Base-by-base conservation (phyloP, 495 filamentous ascomycete species). In the Pseudevernia furfuracea region DNA sequence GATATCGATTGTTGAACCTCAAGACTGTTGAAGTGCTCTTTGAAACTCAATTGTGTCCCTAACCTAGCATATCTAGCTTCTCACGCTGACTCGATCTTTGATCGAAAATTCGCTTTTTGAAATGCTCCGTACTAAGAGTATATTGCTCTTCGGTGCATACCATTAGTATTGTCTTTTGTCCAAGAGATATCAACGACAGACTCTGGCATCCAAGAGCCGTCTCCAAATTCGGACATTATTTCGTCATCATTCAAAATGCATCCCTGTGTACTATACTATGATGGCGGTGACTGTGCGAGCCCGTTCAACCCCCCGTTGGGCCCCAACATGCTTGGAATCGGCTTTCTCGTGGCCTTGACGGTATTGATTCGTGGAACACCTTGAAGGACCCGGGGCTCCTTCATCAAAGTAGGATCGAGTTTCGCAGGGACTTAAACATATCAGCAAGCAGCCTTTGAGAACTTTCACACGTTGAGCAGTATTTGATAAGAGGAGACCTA, bases 391-490 rank as follows among this genome's bases (percentile, higher is more conserved):
- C 89, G 81, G 61, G 89, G 88, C 72, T 96, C 94, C 73, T 88
- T 87, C 91, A 98, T 96, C 56, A 96, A 77, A 15, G 85, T 83
- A 38, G 85, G 81, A 70, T 97, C 93, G 36, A 98, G 80, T 73
- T 89, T 92, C 36, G 90, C 85, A 41, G 94, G 94, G 30, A 87
- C 90, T 80, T 78, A 68, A 49, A 38, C 10, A 25, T 4, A 48
- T 49, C 43, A 25, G 61, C 60, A 28, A 71, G 52, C 49, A 25
- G 30, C 28, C 21, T 21, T 23, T 43, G 32, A 57, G 10, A 56
- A 7, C 0, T 36, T 17, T 30, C 15, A 12, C 5, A 15, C 9
- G 1, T 10, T 21, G 7, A 60, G 38, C 19, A 19, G 11, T 5
- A 8, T 0, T 12, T 38, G 11, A 48, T 36, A 43, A 1, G 5